Evolutionary conservation across 73 alveolate genomes (phyloP).

Genomic region (Effrenium voratum): DNA sequence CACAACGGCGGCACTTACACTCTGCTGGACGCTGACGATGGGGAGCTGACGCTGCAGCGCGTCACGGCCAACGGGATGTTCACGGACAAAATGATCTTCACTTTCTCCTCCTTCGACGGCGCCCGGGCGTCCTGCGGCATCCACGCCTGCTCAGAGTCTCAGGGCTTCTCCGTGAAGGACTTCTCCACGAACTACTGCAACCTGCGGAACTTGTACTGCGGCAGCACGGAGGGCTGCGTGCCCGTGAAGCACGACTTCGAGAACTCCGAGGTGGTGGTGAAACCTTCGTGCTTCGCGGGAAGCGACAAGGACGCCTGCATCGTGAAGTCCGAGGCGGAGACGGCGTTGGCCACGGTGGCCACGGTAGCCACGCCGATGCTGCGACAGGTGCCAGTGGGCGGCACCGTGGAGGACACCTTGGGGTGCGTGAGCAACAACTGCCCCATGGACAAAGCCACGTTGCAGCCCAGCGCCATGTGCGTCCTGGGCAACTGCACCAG

Average conservation of each 20-base stretch:
- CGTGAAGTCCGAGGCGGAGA: too few species aligned
- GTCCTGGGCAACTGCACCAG: conserved; percentile 73
- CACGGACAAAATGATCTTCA: conserved; percentile 72
- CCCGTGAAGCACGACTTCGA: conserved; percentile 36
- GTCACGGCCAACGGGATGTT: conserved; percentile 24
- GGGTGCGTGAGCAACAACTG: conserved; percentile 57
- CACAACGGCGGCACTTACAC: conserved; percentile 56
- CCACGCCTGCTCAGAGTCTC: conserved; percentile 61
- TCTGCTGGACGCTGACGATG: neutral
- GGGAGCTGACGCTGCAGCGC: conserved; percentile 29
- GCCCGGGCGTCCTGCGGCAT: conserved; percentile 38
- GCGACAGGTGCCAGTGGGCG: neutral
- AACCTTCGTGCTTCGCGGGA: neutral
- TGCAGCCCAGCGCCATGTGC: conserved; percentile 41
- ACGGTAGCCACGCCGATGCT: neutral
- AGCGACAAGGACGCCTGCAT: conserved; percentile 10
- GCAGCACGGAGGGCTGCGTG: conserved; percentile 3
- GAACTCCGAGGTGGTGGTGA: neutral
- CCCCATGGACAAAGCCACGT: conserved; percentile 36
- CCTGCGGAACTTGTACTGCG: conserved; percentile 39
- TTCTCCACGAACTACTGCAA: conserved; percentile 84
- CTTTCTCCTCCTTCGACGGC: conserved; percentile 1
- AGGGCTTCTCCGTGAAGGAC: conserved; percentile 33
- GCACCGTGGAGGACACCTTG: conserved; percentile 33
- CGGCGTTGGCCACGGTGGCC: too few species aligned